Base-by-base conservation (phyloP, 352 stramenopile genomes). In the Globisporangium iwayamae region DNA sequence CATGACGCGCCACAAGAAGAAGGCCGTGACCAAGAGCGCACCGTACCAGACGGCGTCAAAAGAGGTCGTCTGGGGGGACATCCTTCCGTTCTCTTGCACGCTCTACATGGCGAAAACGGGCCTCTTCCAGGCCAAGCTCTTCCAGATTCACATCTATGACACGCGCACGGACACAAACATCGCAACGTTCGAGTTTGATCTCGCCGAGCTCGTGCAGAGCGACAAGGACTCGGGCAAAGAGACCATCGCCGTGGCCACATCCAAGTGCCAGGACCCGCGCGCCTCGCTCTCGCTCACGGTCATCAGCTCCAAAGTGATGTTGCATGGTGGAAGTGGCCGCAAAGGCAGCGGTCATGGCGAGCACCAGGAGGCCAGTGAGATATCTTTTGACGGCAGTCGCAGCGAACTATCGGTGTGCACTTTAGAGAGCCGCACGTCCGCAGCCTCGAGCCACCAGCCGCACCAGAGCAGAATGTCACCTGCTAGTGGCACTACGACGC, bases 91-190 rank as follows among this genome's bases (percentile, higher is more conserved):
- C 60, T 89, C 80, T 13, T 86, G 75, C 63, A 90, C 82, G 34
- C 78, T 91, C 28, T 91, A 89, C 63, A 78, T 87, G 73, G 79
- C 80, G 50, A 91, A 91, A 66, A 82, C 80, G 30, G 82, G 82
- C 13, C 62, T 90, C 16, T 90, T 89, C 65, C 78, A 89, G 62
- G 71, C 71, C 61, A 91, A 91, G 48, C 70, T 81, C 34, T 91
- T 89, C 58, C 70, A 81, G 54, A 78, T 91, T 50, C 73, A 89
- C 39, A 67, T 91, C n/a, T 85, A 83, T 25, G 68, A 89, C 58
- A 79, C 73, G 11, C 81, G 75, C 34, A 89, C 69, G 3, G 74
- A 85, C 63, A 64, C 75, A 46, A 67, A 77, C 36, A 68, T 91
- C 32, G 82, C 78, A 10, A 56, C 79, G 2, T 91, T 91, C 39